Percentiles rank a stretch among this genome's conserved stretches.
These are phyloP conservation scores for Xylariomycetidae sp. DNA, from an alignment of 2,329 filamentous ascomycete genomes.

Conservation along the genomic window DNA sequence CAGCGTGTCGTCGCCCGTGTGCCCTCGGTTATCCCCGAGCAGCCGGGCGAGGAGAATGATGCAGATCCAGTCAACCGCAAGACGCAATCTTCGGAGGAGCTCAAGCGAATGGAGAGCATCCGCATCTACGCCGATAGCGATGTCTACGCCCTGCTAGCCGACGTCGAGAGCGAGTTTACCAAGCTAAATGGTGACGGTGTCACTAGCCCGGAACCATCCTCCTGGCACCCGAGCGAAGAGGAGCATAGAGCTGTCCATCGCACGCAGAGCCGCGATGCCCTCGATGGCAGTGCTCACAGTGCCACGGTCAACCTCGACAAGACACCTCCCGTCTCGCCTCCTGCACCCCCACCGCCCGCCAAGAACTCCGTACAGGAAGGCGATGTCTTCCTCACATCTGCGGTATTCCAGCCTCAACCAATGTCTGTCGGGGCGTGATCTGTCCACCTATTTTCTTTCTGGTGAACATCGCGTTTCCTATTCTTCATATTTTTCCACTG, in stretches of 20 bases:
- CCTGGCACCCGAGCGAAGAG: conserved; percentile 22
- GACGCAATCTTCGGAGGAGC: conserved; percentile 20
- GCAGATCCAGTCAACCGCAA: conserved; percentile 20
- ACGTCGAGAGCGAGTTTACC: conserved; percentile 60
- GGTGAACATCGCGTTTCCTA: neutral
- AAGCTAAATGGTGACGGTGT: conserved; percentile 35
- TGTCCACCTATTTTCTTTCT: conserved; percentile 3
- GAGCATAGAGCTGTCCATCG: conserved; percentile 41
- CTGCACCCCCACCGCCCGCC: conserved; percentile 30
- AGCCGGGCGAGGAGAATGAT: conserved; percentile 43
- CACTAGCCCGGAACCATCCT: conserved; percentile 13
- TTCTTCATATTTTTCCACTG: neutral
- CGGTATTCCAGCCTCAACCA: conserved; percentile 41
- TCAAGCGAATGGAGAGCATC: conserved; percentile 53
- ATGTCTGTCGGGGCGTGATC: conserved; percentile 9
- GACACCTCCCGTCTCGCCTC: conserved; percentile 27
- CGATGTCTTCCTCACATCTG: conserved; percentile 42
- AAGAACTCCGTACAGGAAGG: conserved; percentile 27
- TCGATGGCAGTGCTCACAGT: conserved; percentile 32
- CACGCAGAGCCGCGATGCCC: conserved; percentile 46
- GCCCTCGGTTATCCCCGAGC: conserved; percentile 52
- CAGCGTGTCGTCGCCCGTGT: conserved; percentile 49
- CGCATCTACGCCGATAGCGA: conserved; percentile 64
- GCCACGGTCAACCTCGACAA: conserved; percentile 17
- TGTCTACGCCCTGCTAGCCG: conserved; percentile 61